Base-by-base conservation (phyloP, 371 early-diverging fungal species). In the Rhizopus sp. region DNA sequence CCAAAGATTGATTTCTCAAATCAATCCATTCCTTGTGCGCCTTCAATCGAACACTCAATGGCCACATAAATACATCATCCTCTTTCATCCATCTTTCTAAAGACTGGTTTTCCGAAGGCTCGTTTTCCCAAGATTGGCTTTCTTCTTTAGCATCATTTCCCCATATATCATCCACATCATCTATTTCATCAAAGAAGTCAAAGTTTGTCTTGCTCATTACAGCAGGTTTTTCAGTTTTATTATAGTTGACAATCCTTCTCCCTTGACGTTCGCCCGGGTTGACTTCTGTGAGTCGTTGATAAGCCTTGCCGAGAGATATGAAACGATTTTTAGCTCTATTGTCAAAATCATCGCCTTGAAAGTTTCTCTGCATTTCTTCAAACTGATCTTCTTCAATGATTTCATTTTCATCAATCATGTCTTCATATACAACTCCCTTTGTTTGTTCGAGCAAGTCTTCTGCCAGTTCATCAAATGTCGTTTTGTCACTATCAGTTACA, bases 21-120 rank as follows among this genome's bases (percentile, higher is more conserved):
- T 73, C 66, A n/a, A 70, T 59, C 90, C 90, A 89, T 1, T 64
- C 45, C 46, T 78, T 77, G 48, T 87, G 81, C 0, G 87, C 79
- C 7, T 72, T 67, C 17, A 80, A 53, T 4, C 87, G 78, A 40
- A 81, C 85, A 9, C 72, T 33, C 3, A 68, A 40, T 0, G 88
- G 83, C 73, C 86, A 82, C 42, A 73, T 60, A 17, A 78, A 80
- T 1, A 88, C 76, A 59, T 86, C 80, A 2, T 70, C 65, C 29
- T 74, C 75, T 7, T 67, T 72, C 52, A 68, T 64, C 75, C 78
- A 75, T 12, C 63, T 55, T 34, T 72, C 73, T n/a, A 78, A 31
- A 5, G 69, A 70, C 34, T 66, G 32, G 23, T 48, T 41, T 12
- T 59, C 51, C 1, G 12, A n/a, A 10, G 34, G 7, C 34, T 41